Percentiles rank a stretch among this genome's conserved stretches.
Conservation (phyloP, 257 asterid genomes). For the Avicennia marina region DNA sequence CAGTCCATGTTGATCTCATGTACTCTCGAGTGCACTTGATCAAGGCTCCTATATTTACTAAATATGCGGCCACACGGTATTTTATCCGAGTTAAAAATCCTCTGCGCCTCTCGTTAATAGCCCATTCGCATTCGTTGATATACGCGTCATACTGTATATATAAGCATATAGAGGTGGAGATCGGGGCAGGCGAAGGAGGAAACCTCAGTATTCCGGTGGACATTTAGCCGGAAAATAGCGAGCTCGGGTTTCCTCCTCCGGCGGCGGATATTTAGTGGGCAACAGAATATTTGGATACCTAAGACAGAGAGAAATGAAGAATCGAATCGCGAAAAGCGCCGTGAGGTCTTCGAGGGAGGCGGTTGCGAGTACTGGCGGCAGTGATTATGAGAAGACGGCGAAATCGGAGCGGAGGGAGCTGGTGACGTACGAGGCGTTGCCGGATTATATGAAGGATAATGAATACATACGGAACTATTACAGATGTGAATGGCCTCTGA, state of each 20-base stretch:
- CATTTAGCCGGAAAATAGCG: conserved; percentile 33
- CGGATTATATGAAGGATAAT: conserved; percentile 82
- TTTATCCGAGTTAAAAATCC: too few species aligned
- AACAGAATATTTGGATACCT: neutral
- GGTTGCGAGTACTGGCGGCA: conserved; percentile 10
- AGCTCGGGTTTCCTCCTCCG: conserved; percentile 18
- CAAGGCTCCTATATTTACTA: too few species aligned
- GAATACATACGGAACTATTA: conserved; percentile 75
- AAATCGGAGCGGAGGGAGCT: conserved; percentile 28
- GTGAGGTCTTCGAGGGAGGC: conserved; percentile 5
- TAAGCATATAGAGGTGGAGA: neutral
- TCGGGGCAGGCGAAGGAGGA: conserved; percentile 9
- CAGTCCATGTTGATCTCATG: too few species aligned
- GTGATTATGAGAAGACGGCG: conserved; percentile 13
- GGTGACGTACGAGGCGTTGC: conserved; percentile 68
- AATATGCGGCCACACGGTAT: too few species aligned
- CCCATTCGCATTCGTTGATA: too few species aligned
- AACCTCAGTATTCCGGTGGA: conserved; percentile 22
- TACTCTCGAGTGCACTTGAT: too few species aligned
- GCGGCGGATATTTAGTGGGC: conserved; percentile 7
- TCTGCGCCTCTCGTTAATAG: too few species aligned
- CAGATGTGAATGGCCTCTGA: conserved; percentile 90
- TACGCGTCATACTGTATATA: too few species aligned
- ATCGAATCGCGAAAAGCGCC: conserved; percentile 25
- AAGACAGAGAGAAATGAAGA: conserved; percentile 27